phyloP scores from a whole-genome alignment of 208 protist species.

The Acanthamoeba divionensis region DNA sequence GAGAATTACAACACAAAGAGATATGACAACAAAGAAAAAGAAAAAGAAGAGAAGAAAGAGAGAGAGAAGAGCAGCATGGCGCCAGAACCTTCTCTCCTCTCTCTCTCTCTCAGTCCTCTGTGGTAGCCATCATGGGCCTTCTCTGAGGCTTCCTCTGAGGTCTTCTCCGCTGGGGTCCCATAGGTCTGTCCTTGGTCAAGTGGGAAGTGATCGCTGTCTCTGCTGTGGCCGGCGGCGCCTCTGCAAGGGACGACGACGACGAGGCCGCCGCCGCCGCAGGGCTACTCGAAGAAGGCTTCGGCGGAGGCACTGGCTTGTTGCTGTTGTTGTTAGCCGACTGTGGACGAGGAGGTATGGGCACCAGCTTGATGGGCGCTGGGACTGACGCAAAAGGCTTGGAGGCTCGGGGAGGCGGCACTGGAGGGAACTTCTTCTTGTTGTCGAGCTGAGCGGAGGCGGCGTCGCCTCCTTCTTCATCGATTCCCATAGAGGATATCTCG shows the following conservation, averaged over 20 bases:
- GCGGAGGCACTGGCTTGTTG: background rate
- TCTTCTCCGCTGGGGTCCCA: constrained; percentile 26
- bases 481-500: no score
- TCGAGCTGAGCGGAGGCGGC: background rate
- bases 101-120: constrained; percentile 11
- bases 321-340: background rate
- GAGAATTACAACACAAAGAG: no score
- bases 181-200: constrained; percentile 34
- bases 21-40: no score
- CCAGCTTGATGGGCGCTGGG: background rate
- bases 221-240: background rate
- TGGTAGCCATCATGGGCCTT: constrained; percentile 33
- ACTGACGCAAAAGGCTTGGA: background rate
- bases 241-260: background rate
- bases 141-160: constrained; percentile 11
- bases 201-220: background rate
- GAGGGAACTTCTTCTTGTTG: no score
- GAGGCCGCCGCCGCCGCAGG: no score
- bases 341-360: background rate
- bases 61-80: no score
- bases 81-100: no score
- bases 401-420: background rate
- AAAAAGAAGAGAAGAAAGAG: no score
- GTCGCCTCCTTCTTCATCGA: no score
- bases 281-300: no score